These are phyloP conservation scores for Cyberlindnera petersonii DNA, from an alignment of 805 yeast species.

Conservation along the genomic window DNA sequence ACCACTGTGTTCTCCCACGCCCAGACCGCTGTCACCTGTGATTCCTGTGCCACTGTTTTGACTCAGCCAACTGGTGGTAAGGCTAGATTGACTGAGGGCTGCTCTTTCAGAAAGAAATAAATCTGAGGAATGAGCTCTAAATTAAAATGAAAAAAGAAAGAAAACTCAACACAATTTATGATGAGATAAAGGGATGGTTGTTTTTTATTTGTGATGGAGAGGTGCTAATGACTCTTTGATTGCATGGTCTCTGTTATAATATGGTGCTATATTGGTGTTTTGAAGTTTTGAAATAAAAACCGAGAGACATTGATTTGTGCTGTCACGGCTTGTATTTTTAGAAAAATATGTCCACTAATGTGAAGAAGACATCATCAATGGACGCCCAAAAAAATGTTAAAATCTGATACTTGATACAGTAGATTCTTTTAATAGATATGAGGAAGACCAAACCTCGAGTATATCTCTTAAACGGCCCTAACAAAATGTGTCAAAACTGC, in stretches of 20 bases:
- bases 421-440: too few species aligned
- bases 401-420: too few species aligned
- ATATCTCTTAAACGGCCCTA: too few species aligned
- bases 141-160: slow-evolving; percentile 1
- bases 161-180: slow-evolving; percentile 1
- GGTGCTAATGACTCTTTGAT: too few species aligned
- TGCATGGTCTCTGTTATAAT: neutral
- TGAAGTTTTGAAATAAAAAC: too few species aligned
- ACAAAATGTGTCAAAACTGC: slow-evolving; percentile 1
- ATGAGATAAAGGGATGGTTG: too few species aligned
- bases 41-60: slow-evolving; percentile 95
- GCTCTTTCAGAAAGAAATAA: slow-evolving; percentile 99
- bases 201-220: too few species aligned
- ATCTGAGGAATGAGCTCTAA: slow-evolving; percentile 3
- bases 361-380: neutral
- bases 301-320: too few species aligned
- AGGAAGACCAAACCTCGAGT: too few species aligned
- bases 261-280: too few species aligned
- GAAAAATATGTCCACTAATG: neutral
- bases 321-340: slow-evolving; percentile 15
- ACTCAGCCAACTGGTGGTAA: slow-evolving; percentile 99
- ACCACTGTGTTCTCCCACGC: slow-evolving; percentile 99
- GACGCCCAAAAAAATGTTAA: slow-evolving; percentile 9
- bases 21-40: slow-evolving; percentile 99
- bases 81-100: slow-evolving; percentile 99